Base-by-base conservation (phyloP, 2,329 filamentous ascomycete species). In the Paracamarosporium sp. region DNA sequence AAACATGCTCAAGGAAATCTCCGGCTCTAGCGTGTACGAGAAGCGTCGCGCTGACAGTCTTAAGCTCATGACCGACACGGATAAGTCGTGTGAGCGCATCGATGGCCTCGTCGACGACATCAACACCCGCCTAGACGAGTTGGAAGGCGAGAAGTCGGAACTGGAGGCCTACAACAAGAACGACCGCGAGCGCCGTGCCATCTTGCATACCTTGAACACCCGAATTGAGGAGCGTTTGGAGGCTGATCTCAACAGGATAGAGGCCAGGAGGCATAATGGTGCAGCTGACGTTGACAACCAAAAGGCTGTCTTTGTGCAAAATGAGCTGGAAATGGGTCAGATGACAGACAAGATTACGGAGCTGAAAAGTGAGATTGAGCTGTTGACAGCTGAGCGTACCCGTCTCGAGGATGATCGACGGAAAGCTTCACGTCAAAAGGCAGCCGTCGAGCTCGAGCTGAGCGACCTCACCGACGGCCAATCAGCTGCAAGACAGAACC, bases 141-240 rank as follows among this genome's bases (percentile, higher is more conserved):
- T 99, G 0, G 95, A 99, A 76, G 93, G 97, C 74, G 95, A 99
- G 77, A 98, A 98, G 76, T 93, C 97, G 71, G 96, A 99, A 76
- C 83, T 99, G 36, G 88, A 93, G 44, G 93, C 89, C 7, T 99
- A 93, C 73, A 95, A 98, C 76, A 93, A 97, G 59, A 97, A 96
- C 75, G 95, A 99, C 69, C 88, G 91, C 56, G 93, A 99, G 76
- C 88, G 93, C 57, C 85, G 93, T 63, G 97, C 93, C 74, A 83
- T 99, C 44, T 92, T 98, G 76, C 98, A 98, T 73, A 95, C 93
- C 0, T 93, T 97, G 69, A 93, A 97, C 77, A 89, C 95, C 66
- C 89, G 92, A 60, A 92, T 97, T 70, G 93, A 98, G 73, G 85
- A 89, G 17, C 89, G 90, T 22, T 88, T 97, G 33, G 84, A 90